Evolutionary conservation across 1,284 basidiomycete species (phyloP), one percentile per base, ranked within the genome.

Genomic region (Mycosarcoma maydis): DNA sequence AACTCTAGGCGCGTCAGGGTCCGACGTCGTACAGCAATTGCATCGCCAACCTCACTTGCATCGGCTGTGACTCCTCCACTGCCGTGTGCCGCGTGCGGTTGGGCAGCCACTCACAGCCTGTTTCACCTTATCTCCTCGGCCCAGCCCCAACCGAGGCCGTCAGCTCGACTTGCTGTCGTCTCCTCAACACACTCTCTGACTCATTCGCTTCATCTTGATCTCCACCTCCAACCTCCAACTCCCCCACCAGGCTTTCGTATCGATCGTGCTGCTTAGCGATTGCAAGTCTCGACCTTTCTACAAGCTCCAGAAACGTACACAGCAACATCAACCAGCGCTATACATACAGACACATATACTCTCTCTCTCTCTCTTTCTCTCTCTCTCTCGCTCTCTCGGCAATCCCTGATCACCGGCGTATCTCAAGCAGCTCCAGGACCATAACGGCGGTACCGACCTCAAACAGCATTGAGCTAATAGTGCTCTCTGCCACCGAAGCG

Each of bases 111-210:
- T n/a, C n/a, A n/a, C n/a, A n/a, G n/a, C n/a, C n/a, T n/a, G n/a
- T n/a, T n/a, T n/a, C n/a, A n/a, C n/a, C 55, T 58, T 65, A 58
- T 65, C 54, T 64, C 40, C 29, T 37, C 61, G 61, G 61, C 44
- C 27, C 46, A 49, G 17, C 17, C 27, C 49, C 61, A 41, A 43
- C 61, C 61, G 54, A 57, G 26, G 37, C 16, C 37, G 34, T 45
- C 44, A 36, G 19, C 32, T 19, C 33, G 13, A 20, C 36, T 27
- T 36, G 19, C 32, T 38, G 26, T 23, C 22, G 10, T 17, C 24
- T 30, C 36, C 17, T 16, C 32, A 6, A 24, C 37, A 19, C 30
- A 37, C 24, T 10, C 32, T 22, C 22, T 29, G 44, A 49, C 36
- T 6, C 50, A 38, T 19, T 29, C 36, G 23, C 40, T 33, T 34